Evolutionary conservation across 2,329 filamentous ascomycete species (phyloP), one percentile per base, ranked within the genome.

Genomic region (Beauveria bassiana): DNA sequence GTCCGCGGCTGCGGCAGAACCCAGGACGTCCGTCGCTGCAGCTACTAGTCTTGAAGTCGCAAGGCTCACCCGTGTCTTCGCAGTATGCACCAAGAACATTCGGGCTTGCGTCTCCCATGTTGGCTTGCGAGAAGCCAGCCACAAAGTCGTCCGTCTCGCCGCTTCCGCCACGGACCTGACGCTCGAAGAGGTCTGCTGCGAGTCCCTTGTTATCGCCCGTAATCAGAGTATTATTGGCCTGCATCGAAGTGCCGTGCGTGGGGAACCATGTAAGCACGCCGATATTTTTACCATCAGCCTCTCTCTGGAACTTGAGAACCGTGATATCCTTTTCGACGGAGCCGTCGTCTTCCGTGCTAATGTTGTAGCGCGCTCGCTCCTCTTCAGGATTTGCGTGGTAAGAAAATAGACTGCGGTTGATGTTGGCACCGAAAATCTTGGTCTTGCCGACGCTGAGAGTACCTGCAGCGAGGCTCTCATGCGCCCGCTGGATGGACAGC

Each of bases 141-240:
- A 96, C 89, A 67, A 96, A 96, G 12, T 81, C 82, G 1, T 83
- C 78, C 0, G 84, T 80, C 50, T 84, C 86, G 49, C 82, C 84
- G 12, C 77, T 78, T 3, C 75, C 69, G 31, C 81, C 77, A 5
- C 76, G 77, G 61, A 89, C 82, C 47, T 83, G 83, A 67, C 90
- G 84, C 72, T 97, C 93, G 65, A 96, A 89, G 6, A 96, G 79
- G 67, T 88, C 85, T 3, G 91, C 90, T 0, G 93, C 92, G 5
- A 96, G 88, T 5, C 93, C 93, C 76, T 97, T 96, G 78, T 97
- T 97, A 72, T 97, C 93, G 31, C 91, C 93, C 3, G 90, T 87
- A 53, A 96, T 86, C 7, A 96, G 80, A 0, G 91, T 96, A 74
- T 96, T 96, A 76, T 96, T 96, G 56, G 89, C 89, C 57, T 91